Conservation (phyloP, 768 basidiomycete species). For the Symmetrospora coprosmae region DNA sequence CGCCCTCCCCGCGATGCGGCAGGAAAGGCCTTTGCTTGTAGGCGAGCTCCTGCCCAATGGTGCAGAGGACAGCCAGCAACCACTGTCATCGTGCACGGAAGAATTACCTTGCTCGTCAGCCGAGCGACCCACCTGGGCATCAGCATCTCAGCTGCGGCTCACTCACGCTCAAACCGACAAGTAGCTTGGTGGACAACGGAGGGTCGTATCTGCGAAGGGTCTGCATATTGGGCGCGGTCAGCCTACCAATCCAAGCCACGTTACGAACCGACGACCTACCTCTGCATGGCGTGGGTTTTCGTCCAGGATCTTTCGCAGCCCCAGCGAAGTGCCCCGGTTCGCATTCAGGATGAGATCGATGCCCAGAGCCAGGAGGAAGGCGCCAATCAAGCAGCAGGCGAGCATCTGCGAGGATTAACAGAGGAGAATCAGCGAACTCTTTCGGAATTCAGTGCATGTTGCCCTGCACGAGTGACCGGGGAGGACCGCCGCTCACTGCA, state of each 20-base stretch:
- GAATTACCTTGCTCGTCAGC: background rate
- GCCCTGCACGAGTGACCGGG: too few species aligned
- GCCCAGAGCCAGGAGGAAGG: conserved; percentile 9
- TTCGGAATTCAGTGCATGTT: background rate
- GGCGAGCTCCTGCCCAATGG: background rate
- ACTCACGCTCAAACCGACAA: background rate
- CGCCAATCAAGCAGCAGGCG: background rate
- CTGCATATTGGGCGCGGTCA: background rate
- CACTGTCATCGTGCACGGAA: background rate
- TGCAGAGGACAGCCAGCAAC: background rate
- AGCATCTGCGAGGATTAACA: conserved; percentile 3
- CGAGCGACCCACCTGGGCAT: too few species aligned
- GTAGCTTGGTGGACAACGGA: conserved; percentile 1
- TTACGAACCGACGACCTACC: background rate
- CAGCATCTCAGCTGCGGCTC: too few species aligned
- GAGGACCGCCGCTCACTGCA: background rate
- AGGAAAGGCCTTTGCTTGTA: background rate
- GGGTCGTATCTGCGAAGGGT: background rate
- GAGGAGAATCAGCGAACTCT: background rate
- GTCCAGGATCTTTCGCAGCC: background rate
- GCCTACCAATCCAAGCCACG: background rate
- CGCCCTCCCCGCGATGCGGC: too few species aligned
- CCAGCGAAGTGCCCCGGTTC: background rate
- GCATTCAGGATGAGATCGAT: conserved; percentile 12
- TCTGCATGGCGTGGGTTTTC: background rate